A percentile compares a stretch with the other conserved stretches of the same genome.
These are phyloP conservation scores for Polysphondylium violaceum DNA, from an alignment of 78 protist genomes.

Conservation along the genomic window DNA sequence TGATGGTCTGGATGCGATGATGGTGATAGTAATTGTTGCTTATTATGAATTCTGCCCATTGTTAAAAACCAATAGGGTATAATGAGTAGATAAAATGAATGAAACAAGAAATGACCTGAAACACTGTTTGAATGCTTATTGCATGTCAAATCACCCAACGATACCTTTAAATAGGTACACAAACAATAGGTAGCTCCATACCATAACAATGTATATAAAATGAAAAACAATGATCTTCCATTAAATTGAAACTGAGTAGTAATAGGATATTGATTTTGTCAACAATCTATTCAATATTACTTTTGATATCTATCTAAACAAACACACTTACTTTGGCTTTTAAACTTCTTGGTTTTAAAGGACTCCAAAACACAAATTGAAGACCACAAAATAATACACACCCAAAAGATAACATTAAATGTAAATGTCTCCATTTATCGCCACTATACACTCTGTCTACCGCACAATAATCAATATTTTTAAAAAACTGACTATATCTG, in stretches of 20 bases:
- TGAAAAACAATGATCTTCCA: conserved; percentile 35
- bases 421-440: not conserved
- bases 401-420: conserved; percentile 19
- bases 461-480: conserved; percentile 55
- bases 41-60: conserved; percentile 61
- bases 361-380: conserved; percentile 51
- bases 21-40: not conserved
- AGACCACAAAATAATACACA: not conserved
- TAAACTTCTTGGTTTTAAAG: conserved; percentile 5
- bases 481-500: not conserved
- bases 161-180: conserved; percentile 29
- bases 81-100: conserved; percentile 23
- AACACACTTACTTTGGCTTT: conserved; percentile 7
- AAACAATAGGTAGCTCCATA: conserved; percentile 58
- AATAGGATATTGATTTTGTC: not conserved
- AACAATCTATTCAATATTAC: not conserved
- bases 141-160: conserved; percentile 34
- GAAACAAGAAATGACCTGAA: conserved; percentile 65
- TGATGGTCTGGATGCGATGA: not conserved
- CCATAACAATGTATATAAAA: conserved; percentile 51
- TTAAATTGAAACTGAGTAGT: conserved; percentile 12
- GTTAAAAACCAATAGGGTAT: conserved; percentile 59
- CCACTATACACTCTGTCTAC: conserved; percentile 32
- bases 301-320: not conserved
- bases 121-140: conserved; percentile 37